These are phyloP conservation scores for Diplocarpon rosae DNA, from an alignment of 2,329 filamentous ascomycete genomes.

Conservation along the genomic window DNA sequence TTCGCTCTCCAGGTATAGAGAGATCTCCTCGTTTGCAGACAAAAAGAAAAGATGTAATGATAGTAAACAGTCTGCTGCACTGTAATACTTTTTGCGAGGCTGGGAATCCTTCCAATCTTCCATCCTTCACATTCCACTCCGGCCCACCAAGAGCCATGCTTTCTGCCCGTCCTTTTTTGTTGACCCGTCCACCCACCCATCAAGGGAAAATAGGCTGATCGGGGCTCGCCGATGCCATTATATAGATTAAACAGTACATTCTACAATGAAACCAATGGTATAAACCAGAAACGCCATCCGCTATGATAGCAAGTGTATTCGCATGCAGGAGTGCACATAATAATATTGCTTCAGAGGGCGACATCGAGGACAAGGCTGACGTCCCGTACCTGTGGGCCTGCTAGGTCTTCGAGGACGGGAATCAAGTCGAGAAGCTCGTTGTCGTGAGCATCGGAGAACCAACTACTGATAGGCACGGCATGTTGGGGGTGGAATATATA, in stretches of 20 bases:
- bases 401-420: slow-evolving; percentile 94
- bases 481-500: slow-evolving; percentile 99
- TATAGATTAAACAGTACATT: slow-evolving; percentile 31
- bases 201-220: slow-evolving; percentile 13
- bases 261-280: slow-evolving; percentile 30
- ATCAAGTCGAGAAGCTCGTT: slow-evolving; percentile 97
- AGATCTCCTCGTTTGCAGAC: slow-evolving; percentile 2
- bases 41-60: slow-evolving; percentile 15
- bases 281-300: slow-evolving; percentile 30
- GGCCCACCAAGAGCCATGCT: slow-evolving; percentile 2
- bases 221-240: slow-evolving; percentile 25
- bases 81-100: slow-evolving; percentile 10
- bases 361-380: slow-evolving; percentile 97
- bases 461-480: slow-evolving; percentile 97
- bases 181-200: slow-evolving; percentile 5
- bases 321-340: slow-evolving; percentile 23
- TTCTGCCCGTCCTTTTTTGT: slow-evolving; percentile 14
- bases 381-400: slow-evolving; percentile 77
- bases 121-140: slow-evolving; percentile 2
- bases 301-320: slow-evolving; percentile 29
- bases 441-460: slow-evolving; percentile 99
- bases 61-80: slow-evolving; percentile 14
- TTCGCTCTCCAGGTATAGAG: slow-evolving; percentile 2
- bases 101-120: slow-evolving; percentile 7
- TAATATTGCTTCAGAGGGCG: slow-evolving; percentile 43